Conservation (phyloP, 768 basidiomycete species). For the Termitomyces sp. region DNA sequence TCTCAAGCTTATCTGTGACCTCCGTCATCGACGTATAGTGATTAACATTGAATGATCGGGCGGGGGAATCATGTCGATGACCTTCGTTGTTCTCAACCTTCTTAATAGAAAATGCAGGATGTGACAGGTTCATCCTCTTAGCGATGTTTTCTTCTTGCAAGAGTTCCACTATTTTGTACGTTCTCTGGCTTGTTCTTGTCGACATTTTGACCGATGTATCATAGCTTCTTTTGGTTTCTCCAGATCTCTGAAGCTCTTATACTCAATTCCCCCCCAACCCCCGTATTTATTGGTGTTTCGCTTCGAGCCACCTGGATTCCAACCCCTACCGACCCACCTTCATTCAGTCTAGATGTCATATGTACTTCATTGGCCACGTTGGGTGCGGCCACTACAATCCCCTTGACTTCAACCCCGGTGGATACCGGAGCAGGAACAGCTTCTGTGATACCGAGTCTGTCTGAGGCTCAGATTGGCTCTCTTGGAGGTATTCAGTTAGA, state of each 20-base stretch:
- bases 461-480: neutral
- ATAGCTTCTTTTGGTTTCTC: conserved; percentile 2
- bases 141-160: conserved; percentile 2
- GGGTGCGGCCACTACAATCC: neutral
- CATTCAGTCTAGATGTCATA: neutral
- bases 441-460: neutral
- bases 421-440: neutral
- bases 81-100: neutral
- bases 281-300: neutral
- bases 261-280: neutral
- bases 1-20: neutral
- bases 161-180: neutral
- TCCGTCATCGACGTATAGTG: neutral
- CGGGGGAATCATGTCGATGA: neutral
- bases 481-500: too few species aligned
- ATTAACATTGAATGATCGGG: conserved; percentile 2
- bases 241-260: neutral
- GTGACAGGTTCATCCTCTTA: neutral
- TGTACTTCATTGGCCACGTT: neutral
- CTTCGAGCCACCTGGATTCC: neutral
- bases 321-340: neutral
- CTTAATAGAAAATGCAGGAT: neutral
- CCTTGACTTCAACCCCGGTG: neutral
- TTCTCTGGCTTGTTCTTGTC: neutral
- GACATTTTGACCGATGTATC: neutral